Percentiles rank a stretch among this genome's conserved stretches.
Conservation (phyloP, 768 basidiomycete species). For the Kwoniella sp. region DNA sequence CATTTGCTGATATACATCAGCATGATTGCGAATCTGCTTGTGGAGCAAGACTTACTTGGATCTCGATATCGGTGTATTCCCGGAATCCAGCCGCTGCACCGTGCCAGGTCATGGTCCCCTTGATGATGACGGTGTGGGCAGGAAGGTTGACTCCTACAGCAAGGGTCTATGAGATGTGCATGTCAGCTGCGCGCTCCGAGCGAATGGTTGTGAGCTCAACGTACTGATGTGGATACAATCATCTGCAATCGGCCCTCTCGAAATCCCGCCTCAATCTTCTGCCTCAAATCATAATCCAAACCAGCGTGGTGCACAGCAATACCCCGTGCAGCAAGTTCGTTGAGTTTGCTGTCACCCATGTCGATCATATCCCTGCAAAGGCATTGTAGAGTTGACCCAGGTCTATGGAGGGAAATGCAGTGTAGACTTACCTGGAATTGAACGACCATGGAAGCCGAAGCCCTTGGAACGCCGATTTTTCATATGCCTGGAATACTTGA, state of each 20-base stretch:
- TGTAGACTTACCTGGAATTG: conserved; percentile 14
- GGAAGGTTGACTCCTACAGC: conserved; percentile 97
- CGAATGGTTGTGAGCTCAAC: conserved; percentile 39
- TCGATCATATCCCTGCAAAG: conserved; percentile 61
- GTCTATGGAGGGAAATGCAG: not conserved
- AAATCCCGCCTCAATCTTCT: conserved; percentile 72
- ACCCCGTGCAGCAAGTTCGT: conserved; percentile 70
- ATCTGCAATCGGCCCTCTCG: conserved; percentile 66
- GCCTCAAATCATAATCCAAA: conserved; percentile 71
- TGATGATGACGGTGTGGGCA: conserved; percentile 89
- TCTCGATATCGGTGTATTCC: conserved; percentile 89
- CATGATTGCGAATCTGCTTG: too few species aligned
- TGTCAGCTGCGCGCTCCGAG: not conserved
- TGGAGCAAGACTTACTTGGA: conserved; percentile 61
- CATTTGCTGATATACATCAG: conserved; percentile 64
- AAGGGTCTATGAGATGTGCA: conserved; percentile 66
- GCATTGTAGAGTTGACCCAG: too few species aligned
- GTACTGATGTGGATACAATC: conserved; percentile 79
- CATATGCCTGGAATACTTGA: conserved; percentile 72
- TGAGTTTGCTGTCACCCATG: conserved; percentile 70
- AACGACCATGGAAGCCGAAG: conserved; percentile 26
- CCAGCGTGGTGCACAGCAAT: conserved; percentile 94
- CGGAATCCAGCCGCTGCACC: conserved; percentile 62
- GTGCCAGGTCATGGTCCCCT: conserved; percentile 80
- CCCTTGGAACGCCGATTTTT: conserved; percentile 60